Percentiles rank a stretch among this genome's conserved stretches.
phyloP scores from a whole-genome alignment of 495 filamentous ascomycete genomes.

The Penicillium manginii region DNA sequence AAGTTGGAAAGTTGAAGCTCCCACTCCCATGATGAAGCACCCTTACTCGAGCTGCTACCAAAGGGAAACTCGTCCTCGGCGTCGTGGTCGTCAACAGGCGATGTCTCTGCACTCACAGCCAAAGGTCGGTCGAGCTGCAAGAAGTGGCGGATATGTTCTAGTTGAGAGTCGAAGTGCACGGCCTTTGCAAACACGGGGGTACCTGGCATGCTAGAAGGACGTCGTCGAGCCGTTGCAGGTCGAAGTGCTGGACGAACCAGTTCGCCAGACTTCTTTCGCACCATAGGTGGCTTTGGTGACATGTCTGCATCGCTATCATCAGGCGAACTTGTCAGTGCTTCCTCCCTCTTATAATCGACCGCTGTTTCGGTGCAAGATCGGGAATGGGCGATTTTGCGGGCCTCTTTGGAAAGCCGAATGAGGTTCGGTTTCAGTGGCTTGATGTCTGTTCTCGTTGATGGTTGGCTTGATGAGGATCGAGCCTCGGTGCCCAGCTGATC shows the following conservation, averaged over 20 bases:
- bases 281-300: constrained; percentile 74
- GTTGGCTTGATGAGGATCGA: constrained; percentile 31
- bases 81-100: constrained; percentile 84
- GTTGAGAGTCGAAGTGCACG: constrained; percentile 92
- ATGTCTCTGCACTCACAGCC: constrained; percentile 94
- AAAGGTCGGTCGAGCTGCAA: constrained; percentile 89
- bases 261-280: constrained; percentile 98
- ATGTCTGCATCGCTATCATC: constrained; percentile 63
- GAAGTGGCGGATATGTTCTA: constrained; percentile 96
- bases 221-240: constrained; percentile 66
- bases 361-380: constrained; percentile 82
- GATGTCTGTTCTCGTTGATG: constrained; percentile 1
- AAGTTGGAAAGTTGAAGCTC: constrained; percentile 85
- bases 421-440: constrained; percentile 22
- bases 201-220: constrained; percentile 95
- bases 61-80: constrained; percentile 89
- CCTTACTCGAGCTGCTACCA: constrained; percentile 51
- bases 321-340: constrained; percentile 63
- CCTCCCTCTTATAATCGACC: constrained; percentile 55
- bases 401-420: constrained; percentile 55
- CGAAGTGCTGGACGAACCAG: constrained; percentile 91
- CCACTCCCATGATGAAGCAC: constrained; percentile 71
- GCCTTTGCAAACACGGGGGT: constrained; percentile 94
- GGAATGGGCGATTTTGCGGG: constrained; percentile 75
- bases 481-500: constrained; percentile 41